Conservation (phyloP, 805 yeast species). For the Debaryomyces tyrocola region DNA sequence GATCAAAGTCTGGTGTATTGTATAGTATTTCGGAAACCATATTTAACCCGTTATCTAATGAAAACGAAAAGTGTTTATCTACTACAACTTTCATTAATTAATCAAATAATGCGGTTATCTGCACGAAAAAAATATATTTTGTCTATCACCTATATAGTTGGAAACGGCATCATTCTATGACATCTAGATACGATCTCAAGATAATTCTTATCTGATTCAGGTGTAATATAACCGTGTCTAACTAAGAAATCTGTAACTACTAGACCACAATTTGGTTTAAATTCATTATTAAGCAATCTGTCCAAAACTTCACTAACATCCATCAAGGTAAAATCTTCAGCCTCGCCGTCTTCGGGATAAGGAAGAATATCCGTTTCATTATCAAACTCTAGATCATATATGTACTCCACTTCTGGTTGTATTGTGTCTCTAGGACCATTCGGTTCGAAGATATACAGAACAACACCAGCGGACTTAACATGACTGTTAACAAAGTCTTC, state of each 20-base stretch:
- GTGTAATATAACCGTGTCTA: slow-evolving; percentile 74
- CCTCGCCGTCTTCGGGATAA: slow-evolving; percentile 52
- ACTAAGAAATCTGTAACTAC: slow-evolving; percentile 81
- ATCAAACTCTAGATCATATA: slow-evolving; percentile 67
- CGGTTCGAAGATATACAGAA: slow-evolving; percentile 62
- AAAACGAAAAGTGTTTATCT: too few relatives aligned
- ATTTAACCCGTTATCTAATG: too few relatives aligned
- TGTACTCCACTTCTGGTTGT: slow-evolving; percentile 87
- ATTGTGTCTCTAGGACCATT: slow-evolving; percentile 49
- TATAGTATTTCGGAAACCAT: background rate
- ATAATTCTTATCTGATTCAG: slow-evolving; percentile 66
- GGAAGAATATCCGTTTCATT: slow-evolving; percentile 46
- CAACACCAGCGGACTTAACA: slow-evolving; percentile 57
- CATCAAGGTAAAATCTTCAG: slow-evolving; percentile 69
- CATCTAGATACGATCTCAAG: slow-evolving; percentile 56
- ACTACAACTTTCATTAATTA: too few relatives aligned
- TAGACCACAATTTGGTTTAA: slow-evolving; percentile 87
- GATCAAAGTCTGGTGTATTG: background rate
- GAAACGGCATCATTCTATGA: slow-evolving; percentile 75
- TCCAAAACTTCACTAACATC: slow-evolving; percentile 53
- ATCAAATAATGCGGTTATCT: too few relatives aligned
- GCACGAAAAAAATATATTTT: too few relatives aligned
- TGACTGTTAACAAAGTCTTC: slow-evolving; percentile 48
- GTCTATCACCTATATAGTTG: slow-evolving; percentile 28
- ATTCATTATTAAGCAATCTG: slow-evolving; percentile 56